Percentiles rank a stretch among this genome's conserved stretches.
Conservation (phyloP, 2,329 filamentous ascomycete species). For the Claviceps pusilla region DNA sequence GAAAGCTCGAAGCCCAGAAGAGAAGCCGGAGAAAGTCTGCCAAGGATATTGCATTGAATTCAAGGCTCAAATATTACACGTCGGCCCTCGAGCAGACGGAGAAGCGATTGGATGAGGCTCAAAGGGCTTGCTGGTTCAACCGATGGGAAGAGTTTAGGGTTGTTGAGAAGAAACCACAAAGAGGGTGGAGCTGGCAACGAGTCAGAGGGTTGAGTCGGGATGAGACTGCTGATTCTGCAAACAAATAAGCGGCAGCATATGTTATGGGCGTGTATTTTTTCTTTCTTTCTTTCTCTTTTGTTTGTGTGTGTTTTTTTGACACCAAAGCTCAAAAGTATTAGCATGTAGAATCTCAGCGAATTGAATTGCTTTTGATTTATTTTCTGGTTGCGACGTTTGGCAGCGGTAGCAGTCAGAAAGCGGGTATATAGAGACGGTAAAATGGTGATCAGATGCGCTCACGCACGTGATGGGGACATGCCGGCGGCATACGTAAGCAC, state of each 20-base stretch:
- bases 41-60: neutral
- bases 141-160: constrained; percentile 3
- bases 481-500: neutral
- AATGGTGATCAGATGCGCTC: neutral
- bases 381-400: neutral
- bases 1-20: neutral
- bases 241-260: constrained; percentile 1
- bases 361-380: neutral
- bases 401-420: neutral
- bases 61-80: neutral
- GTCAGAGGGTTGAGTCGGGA: neutral
- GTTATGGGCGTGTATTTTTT: neutral
- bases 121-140: constrained; percentile 3
- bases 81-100: neutral
- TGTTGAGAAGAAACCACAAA: neutral
- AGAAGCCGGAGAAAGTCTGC: neutral
- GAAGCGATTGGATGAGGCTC: constrained; percentile 2
- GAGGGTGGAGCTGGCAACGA: neutral
- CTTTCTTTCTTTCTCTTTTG: neutral
- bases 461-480: neutral
- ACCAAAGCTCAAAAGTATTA: neutral
- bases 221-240: neutral
- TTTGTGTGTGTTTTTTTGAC: neutral
- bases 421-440: neutral
- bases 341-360: constrained; percentile 2